Evolutionary conservation across 148 eudicot species (phyloP).

Genomic region (Rhododendron ovatum): DNA sequence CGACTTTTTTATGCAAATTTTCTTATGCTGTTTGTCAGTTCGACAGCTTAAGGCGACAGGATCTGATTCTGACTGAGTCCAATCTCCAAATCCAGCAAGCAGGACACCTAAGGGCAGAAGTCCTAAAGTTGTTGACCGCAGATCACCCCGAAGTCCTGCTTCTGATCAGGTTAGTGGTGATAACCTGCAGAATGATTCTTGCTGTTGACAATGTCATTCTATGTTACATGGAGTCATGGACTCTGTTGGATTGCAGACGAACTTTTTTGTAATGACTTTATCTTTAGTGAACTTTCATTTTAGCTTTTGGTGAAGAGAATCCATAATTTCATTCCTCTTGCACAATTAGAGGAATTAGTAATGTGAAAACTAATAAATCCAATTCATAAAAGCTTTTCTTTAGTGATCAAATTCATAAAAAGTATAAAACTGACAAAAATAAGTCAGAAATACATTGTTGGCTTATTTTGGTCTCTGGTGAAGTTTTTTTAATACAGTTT

Average conservation of each 20-base stretch:
- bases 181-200: not conserved
- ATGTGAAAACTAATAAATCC: not conserved
- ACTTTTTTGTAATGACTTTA: not conserved
- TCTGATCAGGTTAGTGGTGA: constrained; percentile 45
- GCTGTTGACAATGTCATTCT: not conserved
- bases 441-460: not conserved
- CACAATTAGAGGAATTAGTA: not conserved
- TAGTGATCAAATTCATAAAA: not conserved
- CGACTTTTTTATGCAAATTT: not conserved
- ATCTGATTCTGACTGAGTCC: constrained; percentile 40
- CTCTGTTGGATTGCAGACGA: not conserved
- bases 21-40: constrained; percentile 13
- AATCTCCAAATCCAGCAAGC: constrained; percentile 50
- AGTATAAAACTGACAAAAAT: not conserved
- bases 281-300: not conserved
- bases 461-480: not conserved
- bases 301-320: not conserved
- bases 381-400: not conserved
- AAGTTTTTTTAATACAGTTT: not conserved
- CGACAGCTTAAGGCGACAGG: constrained; percentile 47
- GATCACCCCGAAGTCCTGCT: constrained; percentile 57
- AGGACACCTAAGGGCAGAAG: constrained; percentile 61
- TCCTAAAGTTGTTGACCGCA: constrained; percentile 59
- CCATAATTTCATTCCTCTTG: not conserved
- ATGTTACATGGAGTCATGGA: not conserved